Evolutionary conservation across 345 rosid species (phyloP).

Genomic region (Rhodomyrtus tomentosa): DNA sequence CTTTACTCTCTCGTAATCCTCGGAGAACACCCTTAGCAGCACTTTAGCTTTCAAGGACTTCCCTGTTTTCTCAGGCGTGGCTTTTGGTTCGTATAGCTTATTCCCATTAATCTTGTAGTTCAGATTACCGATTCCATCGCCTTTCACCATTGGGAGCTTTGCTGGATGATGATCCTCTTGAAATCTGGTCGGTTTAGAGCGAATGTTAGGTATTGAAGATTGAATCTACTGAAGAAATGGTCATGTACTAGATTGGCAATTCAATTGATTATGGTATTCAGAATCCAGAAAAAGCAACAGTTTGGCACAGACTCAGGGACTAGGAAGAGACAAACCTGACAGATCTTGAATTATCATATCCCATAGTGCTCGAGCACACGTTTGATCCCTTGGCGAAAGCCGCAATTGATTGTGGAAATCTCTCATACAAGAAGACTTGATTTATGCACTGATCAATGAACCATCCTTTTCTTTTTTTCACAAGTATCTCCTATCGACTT

Average conservation of each 20-base stretch:
- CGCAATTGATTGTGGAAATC: not conserved
- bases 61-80: constrained; percentile 10
- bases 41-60: constrained; percentile 61
- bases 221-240: not conserved
- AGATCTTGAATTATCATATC: constrained; percentile 44
- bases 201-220: not conserved
- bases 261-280: not conserved
- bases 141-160: constrained; percentile 25
- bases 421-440: not conserved
- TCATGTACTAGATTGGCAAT: not conserved
- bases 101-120: constrained; percentile 40
- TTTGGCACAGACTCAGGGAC: not conserved
- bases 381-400: not conserved
- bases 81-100: constrained; percentile 20
- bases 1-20: constrained; percentile 54
- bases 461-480: not conserved
- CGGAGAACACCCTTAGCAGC: constrained; percentile 63
- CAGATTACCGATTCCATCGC: constrained; percentile 22
- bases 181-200: constrained; percentile 27
- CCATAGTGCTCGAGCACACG: constrained; percentile 10
- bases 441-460: not conserved
- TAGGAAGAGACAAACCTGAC: constrained; percentile 40
- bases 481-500: not conserved
- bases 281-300: not conserved
- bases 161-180: constrained; percentile 41